Conservation (phyloP, 2,329 filamentous ascomycete species). For the Colletotrichum endophyticum region DNA sequence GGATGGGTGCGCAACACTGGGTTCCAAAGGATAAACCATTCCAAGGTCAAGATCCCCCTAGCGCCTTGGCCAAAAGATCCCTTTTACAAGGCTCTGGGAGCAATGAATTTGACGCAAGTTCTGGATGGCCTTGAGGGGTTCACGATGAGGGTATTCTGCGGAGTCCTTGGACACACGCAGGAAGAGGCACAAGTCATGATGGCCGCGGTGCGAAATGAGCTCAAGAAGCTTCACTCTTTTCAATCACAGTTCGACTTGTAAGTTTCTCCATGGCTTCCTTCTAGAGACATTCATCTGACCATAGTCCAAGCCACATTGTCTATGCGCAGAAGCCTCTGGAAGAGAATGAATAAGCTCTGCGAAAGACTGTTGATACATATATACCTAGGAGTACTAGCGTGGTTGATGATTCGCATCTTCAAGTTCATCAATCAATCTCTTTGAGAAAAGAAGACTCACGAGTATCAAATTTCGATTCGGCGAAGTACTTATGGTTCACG, state of each 20-base stretch:
- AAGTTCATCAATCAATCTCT: not conserved
- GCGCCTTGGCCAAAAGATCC: not conserved
- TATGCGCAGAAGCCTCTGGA: slow-evolving; percentile 14
- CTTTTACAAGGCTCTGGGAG: not conserved
- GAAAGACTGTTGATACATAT: not conserved
- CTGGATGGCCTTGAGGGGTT: slow-evolving; percentile 27
- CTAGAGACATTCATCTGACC: not conserved
- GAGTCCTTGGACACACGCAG: slow-evolving; percentile 29
- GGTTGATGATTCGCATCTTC: fast-evolving
- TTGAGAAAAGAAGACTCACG: too few species aligned
- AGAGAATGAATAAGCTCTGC: not conserved
- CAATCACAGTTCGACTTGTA: slow-evolving; percentile 24
- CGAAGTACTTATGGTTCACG: too few species aligned
- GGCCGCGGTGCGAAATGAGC: slow-evolving; percentile 30
- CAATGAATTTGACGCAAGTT: slow-evolving; percentile 24
- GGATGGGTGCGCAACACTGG: slow-evolving; percentile 36
- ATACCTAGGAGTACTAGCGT: not conserved
- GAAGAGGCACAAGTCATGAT: slow-evolving; percentile 30
- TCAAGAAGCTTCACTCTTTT: slow-evolving; percentile 20
- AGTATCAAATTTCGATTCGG: too few species aligned
- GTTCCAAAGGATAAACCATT: slow-evolving; percentile 36
- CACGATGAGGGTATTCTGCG: slow-evolving; percentile 30
- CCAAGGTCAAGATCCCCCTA: not conserved
- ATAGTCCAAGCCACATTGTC: slow-evolving; percentile 7
- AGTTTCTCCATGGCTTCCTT: not conserved